Evolutionary conservation across 2,329 filamentous ascomycete species (phyloP), one percentile per base, ranked within the genome.

Genomic region (Kalmusia sp.): DNA sequence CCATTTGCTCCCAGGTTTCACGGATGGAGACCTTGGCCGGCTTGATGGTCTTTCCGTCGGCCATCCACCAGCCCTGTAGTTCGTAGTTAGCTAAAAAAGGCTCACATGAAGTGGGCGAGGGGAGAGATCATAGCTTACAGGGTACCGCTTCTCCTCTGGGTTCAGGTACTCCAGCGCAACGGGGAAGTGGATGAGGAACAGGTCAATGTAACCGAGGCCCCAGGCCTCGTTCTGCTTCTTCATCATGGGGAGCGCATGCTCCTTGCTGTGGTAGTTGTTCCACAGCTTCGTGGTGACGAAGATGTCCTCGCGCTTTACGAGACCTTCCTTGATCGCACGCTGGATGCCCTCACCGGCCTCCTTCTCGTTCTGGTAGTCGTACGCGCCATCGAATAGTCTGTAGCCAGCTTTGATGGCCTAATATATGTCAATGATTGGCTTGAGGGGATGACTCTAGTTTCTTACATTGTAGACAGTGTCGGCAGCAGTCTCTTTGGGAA

Each of bases 221-320:
- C 89, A 93, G 80, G 92, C 55, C 56, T 84, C 82, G 52, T 93
- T 86, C 78, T 95, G 91, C 71, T 85, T 86, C 76, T 85, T 84
- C 74, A 79, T 82, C 72, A 93, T 91, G 53, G 87, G 87, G 77
- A 88, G 86, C 58, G 93, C 90, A 65, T 83, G 82, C 65, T 92
- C 86, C 64, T 81, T 82, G 67, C 92, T 87, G 80, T 95, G 90
- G 83, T 91, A 95, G 65, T 87, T 87, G 80, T 92, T 91, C 91
- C 91, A 96, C 53, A 96, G 87, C 82, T 96, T 96, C 74, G 89
- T 91, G 59, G 92, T 91, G 71, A 96, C 85, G 84, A 96, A 96
- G 71, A 96, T 88, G 14, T 96, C 91, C 76, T 89, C 22, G 11
- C 62, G 61, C 51, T 63, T 63, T n/a, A 65, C 59, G 55, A 87